Base-by-base conservation (phyloP, 2,329 filamentous ascomycete genomes). In the Aspergillus ochraceus region DNA sequence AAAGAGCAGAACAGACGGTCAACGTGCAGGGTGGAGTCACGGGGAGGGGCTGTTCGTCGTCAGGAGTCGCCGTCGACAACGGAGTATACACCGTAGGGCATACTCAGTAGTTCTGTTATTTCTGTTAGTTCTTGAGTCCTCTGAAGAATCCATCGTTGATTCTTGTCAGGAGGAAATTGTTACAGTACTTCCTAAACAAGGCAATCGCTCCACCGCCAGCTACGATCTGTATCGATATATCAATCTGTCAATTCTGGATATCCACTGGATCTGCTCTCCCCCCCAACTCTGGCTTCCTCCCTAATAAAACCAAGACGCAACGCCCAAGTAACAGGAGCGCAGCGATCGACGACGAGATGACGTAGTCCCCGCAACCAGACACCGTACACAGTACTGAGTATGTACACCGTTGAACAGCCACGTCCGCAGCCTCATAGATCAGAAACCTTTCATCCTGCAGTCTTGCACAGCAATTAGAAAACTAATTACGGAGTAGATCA, bases 1-100 rank as follows among this genome's bases (percentile, higher is more conserved):
- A 46, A 46, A 47, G 36, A 36, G 39, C 26, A 53, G n/a, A 22
- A 49, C 24, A 55, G 55, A 60, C 58, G 60, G 60, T 63, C 55
- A 58, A 47, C 32, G 36, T 29, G 22, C 39, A 17, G n/a, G 26
- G 49, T 52, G 26, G 29, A 53, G 26, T 53, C 19, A 30, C 49
- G 30, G 46, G 36, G 42, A 46, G 24, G 52, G 60, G 58, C 59
- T 57, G 26, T 8, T 8, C 6, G 26, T 29, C 26, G 26, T 29
- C 6, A 29, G 26, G 26, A 29, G 26, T 29, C 26, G 26, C 26
- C 26, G 26, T 29, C 1, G 26, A 24, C 24, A 24, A 24, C 24
- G 24, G 26, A 29, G 26, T 29, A 29, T 29, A 3, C 24, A 24
- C n/a, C n/a, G n/a, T n/a, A 24, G 4, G 4, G 24, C 5, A 8